phyloP scores from a whole-genome alignment of 139 green algal genomes.

The Micractinium conductrix region DNA sequence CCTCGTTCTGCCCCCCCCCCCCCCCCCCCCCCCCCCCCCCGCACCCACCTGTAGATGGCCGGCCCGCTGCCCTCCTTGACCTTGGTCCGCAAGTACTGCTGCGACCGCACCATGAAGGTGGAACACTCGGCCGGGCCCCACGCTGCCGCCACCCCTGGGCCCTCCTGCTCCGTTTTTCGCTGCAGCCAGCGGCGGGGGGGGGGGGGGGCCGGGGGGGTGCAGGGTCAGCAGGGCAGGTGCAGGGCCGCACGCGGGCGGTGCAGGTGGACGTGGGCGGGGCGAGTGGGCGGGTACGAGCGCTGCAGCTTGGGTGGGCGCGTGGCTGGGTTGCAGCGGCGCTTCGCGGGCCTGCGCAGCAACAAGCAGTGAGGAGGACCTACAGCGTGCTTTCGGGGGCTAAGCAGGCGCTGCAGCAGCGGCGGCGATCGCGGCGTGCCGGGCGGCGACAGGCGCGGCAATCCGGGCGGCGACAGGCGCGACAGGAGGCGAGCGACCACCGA shows the following conservation, averaged over 20 bases:
- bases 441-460: conserved; percentile 18
- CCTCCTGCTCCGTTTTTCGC: conserved; percentile 9
- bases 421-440: not conserved
- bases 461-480: conserved; percentile 8
- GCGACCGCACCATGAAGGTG: conserved; percentile 35
- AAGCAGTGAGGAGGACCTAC: too few relatives aligned
- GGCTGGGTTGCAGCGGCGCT: not conserved
- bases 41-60: conserved; percentile 67
- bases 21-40: not conserved
- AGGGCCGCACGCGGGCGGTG: not conserved
- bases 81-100: conserved; percentile 57
- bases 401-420: not conserved
- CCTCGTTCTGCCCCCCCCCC: not conserved
- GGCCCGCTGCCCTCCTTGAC: conserved; percentile 59
- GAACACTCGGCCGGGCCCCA: conserved; percentile 32
- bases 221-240: not conserved
- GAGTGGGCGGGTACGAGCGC: not conserved
- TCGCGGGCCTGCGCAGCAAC: not conserved
- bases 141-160: not conserved
- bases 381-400: not conserved
- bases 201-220: not conserved
- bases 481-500: not conserved
- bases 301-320: not conserved
- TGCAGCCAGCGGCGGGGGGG: not conserved
- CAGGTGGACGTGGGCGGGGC: not conserved